A percentile compares a stretch with the other conserved stretches of the same genome.
These are phyloP conservation scores for Posidonia oceanica DNA, from an alignment of 116 monocot species.

Conservation along the genomic window DNA sequence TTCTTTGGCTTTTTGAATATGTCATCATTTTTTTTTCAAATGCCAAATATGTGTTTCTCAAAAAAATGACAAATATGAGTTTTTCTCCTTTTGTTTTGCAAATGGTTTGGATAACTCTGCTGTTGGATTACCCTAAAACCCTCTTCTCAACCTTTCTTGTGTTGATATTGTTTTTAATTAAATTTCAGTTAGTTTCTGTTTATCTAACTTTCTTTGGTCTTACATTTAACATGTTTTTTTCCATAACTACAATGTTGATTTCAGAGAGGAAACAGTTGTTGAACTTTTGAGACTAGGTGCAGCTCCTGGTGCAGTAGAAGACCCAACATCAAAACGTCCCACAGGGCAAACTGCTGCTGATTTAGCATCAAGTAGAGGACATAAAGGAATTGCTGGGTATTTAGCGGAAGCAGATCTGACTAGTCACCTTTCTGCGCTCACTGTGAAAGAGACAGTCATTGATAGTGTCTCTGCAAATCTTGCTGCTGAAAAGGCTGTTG, in stretches of 20 bases:
- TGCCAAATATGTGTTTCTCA: too few relatives aligned
- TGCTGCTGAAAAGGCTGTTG: slow-evolving; percentile 26
- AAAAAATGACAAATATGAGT: too few relatives aligned
- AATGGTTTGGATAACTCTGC: too few relatives aligned
- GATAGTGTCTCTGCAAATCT: slow-evolving; percentile 22
- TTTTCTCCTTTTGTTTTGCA: too few relatives aligned
- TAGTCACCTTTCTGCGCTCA: slow-evolving; percentile 35
- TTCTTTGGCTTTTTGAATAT: too few relatives aligned
- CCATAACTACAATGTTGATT: neutral
- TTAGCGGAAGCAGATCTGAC: slow-evolving; percentile 65
- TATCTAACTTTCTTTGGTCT: too few relatives aligned
- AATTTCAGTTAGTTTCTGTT: too few relatives aligned
- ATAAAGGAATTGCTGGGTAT: slow-evolving; percentile 73
- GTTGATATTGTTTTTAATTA: neutral
- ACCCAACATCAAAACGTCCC: slow-evolving; percentile 53
- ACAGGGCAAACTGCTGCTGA: slow-evolving; percentile 62
- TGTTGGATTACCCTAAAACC: too few relatives aligned
- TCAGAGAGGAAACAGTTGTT: slow-evolving; percentile 54
- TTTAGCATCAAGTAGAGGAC: slow-evolving; percentile 53
- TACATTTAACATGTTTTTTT: too few relatives aligned
- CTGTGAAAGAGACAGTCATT: slow-evolving; percentile 17
- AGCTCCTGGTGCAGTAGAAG: slow-evolving; percentile 50
- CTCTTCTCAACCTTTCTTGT: neutral
- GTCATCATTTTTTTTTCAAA: too few relatives aligned
- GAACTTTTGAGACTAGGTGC: slow-evolving; percentile 41